Conservation (phyloP, 2,329 filamentous ascomycete genomes). For the Blumeria hordei region DNA sequence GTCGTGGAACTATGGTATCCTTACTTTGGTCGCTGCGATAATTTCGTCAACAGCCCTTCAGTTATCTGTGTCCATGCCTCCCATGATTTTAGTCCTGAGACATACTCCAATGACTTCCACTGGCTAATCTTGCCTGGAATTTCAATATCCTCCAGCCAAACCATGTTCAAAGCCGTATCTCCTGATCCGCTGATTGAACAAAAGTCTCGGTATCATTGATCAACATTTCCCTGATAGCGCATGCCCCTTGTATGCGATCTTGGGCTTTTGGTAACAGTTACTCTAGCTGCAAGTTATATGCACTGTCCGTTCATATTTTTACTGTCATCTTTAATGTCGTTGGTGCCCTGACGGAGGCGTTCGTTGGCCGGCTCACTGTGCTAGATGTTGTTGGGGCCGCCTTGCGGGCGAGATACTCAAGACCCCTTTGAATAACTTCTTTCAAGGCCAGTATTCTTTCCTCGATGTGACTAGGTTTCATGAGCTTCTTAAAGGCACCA, state of each 20-base stretch:
- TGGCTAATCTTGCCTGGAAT: background rate
- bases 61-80: background rate
- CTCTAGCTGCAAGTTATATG: background rate
- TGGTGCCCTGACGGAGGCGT: no score
- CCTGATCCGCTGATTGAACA: background rate
- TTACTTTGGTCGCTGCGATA: background rate
- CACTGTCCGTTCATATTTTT: background rate
- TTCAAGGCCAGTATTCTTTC: no score
- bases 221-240: background rate
- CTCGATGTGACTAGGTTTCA: no score
- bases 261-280: background rate
- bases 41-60: background rate
- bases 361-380: no score
- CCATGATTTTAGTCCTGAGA: background rate
- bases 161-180: background rate
- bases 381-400: no score
- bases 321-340: no score
- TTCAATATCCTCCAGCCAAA: background rate
- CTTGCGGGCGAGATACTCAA: no score
- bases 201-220: background rate
- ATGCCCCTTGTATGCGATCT: background rate
- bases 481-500: no score
- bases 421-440: no score
- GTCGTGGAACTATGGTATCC: background rate
- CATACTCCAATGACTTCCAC: background rate